Evolutionary conservation across 148 eudicot species (phyloP), one percentile per base, ranked within the genome.

Genomic region (Camellia granthamiana): DNA sequence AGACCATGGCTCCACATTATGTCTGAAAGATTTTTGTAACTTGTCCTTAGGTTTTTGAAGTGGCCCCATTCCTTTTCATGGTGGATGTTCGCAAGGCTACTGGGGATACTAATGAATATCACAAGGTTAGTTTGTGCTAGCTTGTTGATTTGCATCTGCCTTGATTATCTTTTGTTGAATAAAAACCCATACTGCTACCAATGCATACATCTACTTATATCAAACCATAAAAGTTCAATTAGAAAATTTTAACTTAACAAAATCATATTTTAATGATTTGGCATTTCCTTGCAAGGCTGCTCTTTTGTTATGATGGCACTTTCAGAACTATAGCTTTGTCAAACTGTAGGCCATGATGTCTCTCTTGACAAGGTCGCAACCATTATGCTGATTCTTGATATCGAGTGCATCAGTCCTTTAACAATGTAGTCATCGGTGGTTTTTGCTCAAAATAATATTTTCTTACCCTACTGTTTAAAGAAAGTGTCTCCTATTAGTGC

Each of bases 21-120:
- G 55, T 66, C 21, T 43, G 21, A 58, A 58, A 52, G 56, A 59
- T 69, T 60, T 30, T 43, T 19, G 3, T 66, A 60, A 19, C 38
- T 65, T 69, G 52, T 81, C 9, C 68, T 69, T 38, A 96, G 98
- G 91, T 94, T 58, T 96, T 81, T 82, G 97, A 96, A 86, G 98
- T 96, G 80, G 99, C 97, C 41, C 95, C 95, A 54, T 92, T 97
- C 54, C 98, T 96, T 79, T 96, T 92, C 85, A 96, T 94, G 99
- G 98, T 96, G 72, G 99, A 96, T 87, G 98, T 90, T 80, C 88
- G 92, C 15, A 89, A 89, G 85, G 92, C 88, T 64, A 84, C 88
- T 72, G 92, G 92, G 75, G 92, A 89, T 81, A 96, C 98, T 30
- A 97, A 92, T 80, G 95, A 94, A 81, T 96, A 96, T 83, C 99